Conservation (phyloP, 2,329 filamentous ascomycete species). For the Curvularia spicifera region DNA sequence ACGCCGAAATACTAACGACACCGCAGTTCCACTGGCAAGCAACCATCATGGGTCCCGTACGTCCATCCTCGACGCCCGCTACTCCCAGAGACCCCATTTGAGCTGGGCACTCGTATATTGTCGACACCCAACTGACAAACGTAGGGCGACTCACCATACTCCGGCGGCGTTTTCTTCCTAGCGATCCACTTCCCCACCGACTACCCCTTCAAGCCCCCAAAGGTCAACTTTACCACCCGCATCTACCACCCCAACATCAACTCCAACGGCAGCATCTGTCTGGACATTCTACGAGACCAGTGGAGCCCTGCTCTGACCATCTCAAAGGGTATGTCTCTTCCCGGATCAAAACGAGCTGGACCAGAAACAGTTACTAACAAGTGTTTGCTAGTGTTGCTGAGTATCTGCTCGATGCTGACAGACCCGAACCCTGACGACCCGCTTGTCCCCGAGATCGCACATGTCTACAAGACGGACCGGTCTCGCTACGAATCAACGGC, state of each 20-base stretch:
- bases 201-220: constrained; percentile 99
- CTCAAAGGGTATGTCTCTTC: constrained; percentile 78
- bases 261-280: constrained; percentile 98
- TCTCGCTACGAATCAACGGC: constrained; percentile 95
- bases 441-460: constrained; percentile 97
- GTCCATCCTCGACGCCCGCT: constrained; percentile 49
- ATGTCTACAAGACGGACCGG: constrained; percentile 99
- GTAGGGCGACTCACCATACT: constrained; percentile 94
- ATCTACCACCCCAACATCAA: constrained; percentile 99
- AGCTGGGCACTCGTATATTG: not conserved
- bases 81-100: not conserved
- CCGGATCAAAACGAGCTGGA: not conserved
- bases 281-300: constrained; percentile 98
- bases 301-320: constrained; percentile 99
- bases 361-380: constrained; percentile 7
- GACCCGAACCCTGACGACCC: constrained; percentile 99
- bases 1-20: constrained; percentile 39
- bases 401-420: constrained; percentile 99
- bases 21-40: constrained; percentile 99
- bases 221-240: constrained; percentile 99
- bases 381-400: constrained; percentile 75
- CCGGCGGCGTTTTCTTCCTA: constrained; percentile 98
- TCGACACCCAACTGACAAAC: constrained; percentile 41
- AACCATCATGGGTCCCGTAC: constrained; percentile 99
- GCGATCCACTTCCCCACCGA: constrained; percentile 99